These are phyloP conservation scores for Xylariales sp. DNA, from an alignment of 2,329 filamentous ascomycete species.

Conservation along the genomic window DNA sequence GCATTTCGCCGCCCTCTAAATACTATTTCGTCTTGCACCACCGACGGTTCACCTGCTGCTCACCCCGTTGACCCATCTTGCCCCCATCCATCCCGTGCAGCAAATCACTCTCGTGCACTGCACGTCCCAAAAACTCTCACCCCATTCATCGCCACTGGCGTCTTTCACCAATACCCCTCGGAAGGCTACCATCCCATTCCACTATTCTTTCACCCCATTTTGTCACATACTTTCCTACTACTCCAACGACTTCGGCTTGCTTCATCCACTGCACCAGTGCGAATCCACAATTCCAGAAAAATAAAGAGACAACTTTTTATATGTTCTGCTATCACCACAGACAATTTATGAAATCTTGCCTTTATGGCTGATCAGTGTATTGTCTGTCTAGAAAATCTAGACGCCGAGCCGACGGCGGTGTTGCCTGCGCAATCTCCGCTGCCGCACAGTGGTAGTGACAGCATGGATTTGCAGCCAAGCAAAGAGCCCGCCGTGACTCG, in stretches of 20 bases:
- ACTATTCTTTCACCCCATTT: not conserved
- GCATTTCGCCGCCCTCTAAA: too few relatives aligned
- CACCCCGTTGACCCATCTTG: too few relatives aligned
- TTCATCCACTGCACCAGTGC: constrained; percentile 17
- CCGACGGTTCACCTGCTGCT: too few relatives aligned
- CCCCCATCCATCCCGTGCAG: too few relatives aligned
- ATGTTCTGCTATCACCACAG: constrained; percentile 26
- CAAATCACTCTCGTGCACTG: too few relatives aligned
- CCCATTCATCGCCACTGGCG: too few relatives aligned
- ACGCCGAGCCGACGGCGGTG: constrained; percentile 22
- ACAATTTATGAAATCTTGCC: constrained; percentile 25
- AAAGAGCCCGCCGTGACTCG: not conserved
- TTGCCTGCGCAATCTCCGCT: too few relatives aligned
- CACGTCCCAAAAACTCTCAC: too few relatives aligned
- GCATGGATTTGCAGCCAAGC: constrained; percentile 3
- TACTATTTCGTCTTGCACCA: too few relatives aligned
- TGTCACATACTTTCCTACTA: constrained; percentile 7
- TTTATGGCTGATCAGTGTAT: constrained; percentile 62
- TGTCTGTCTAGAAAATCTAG: constrained; percentile 62
- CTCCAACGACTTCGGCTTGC: constrained; percentile 15
- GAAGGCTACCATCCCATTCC: too few relatives aligned
- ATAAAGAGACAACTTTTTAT: constrained; percentile 20
- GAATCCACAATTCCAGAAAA: constrained; percentile 35
- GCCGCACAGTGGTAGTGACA: too few relatives aligned
- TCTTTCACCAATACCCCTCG: too few relatives aligned